A percentile compares a stretch with the other conserved stretches of the same genome.
These are phyloP conservation scores for Vicia villosa DNA, from an alignment of 306 rosid genomes.

Conservation along the genomic window DNA sequence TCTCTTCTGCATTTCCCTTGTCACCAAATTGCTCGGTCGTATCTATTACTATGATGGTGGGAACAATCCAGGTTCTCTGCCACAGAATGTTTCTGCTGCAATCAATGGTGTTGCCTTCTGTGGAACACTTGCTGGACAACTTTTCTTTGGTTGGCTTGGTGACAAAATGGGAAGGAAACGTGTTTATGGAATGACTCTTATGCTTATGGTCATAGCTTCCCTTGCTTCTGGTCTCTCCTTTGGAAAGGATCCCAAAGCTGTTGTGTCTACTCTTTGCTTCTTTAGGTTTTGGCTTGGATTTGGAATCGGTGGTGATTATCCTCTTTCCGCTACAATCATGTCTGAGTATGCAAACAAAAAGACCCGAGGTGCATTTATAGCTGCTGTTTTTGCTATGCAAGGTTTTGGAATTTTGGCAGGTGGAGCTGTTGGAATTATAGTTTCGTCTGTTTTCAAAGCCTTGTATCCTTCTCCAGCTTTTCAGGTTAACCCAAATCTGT, in stretches of 20 bases:
- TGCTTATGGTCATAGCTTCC: conserved; percentile 82
- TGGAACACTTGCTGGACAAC: conserved; percentile 85
- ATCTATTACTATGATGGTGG: conserved; percentile 61
- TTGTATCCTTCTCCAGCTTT: conserved; percentile 57
- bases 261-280: conserved; percentile 74
- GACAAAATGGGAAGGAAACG: conserved; percentile 86
- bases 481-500: conserved; percentile 42
- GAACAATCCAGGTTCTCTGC: conserved; percentile 59
- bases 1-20: conserved; percentile 88
- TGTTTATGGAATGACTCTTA: conserved; percentile 85
- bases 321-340: conserved; percentile 94
- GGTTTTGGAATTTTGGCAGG: conserved; percentile 88
- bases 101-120: conserved; percentile 85
- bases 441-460: conserved; percentile 57
- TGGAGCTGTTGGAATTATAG: conserved; percentile 69
- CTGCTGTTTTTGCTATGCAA: conserved; percentile 97
- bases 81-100: conserved; percentile 71
- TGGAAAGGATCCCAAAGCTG: conserved; percentile 53
- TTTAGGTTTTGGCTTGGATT: conserved; percentile 93
- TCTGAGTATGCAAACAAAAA: conserved; percentile 89
- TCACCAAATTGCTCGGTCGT: conserved; percentile 78
- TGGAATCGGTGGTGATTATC: conserved; percentile 94
- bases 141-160: conserved; percentile 96
- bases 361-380: conserved; percentile 84
- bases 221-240: conserved; percentile 81